Conservation (phyloP, 2,329 filamentous ascomycete species). For the Colletotrichum agaves region DNA sequence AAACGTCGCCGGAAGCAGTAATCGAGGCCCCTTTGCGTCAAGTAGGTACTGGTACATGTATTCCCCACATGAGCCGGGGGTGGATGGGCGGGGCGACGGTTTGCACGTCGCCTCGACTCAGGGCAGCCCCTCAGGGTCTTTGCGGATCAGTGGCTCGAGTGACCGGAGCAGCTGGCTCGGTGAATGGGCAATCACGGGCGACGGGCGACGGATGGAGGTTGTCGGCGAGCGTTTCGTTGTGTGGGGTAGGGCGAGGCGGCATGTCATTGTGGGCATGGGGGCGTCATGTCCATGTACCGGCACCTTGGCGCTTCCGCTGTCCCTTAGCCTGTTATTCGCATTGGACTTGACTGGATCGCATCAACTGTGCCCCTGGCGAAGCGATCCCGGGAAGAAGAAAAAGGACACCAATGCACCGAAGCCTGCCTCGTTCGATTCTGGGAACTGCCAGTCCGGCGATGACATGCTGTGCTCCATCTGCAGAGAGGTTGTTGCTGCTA, state of each 20-base stretch:
- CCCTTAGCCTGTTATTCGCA: slow-evolving; percentile 30
- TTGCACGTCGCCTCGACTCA: slow-evolving; percentile 30
- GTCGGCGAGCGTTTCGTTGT: slow-evolving; percentile 33
- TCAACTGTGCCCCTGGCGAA: slow-evolving; percentile 27
- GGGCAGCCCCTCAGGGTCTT: slow-evolving; percentile 27
- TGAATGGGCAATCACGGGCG: slow-evolving; percentile 17
- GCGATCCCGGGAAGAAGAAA: slow-evolving; percentile 26
- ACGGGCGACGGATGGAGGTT: slow-evolving; percentile 9
- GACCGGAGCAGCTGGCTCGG: slow-evolving; percentile 33
- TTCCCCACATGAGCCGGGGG: slow-evolving; percentile 15
- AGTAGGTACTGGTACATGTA: slow-evolving; percentile 28
- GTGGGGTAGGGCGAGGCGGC: slow-evolving; percentile 31
- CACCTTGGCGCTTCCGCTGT: slow-evolving; percentile 11
- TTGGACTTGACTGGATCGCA: slow-evolving; percentile 36
- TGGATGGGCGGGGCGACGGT: not conserved
- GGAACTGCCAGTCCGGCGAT: slow-evolving; percentile 17
- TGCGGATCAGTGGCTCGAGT: slow-evolving; percentile 38
- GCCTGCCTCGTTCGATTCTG: slow-evolving; percentile 30
- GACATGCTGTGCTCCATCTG: slow-evolving; percentile 34
- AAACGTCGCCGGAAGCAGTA: slow-evolving; percentile 32
- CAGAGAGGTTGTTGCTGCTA: not conserved
- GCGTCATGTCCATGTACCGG: slow-evolving; percentile 15
- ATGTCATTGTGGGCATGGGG: slow-evolving; percentile 29
- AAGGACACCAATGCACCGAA: slow-evolving; percentile 29
- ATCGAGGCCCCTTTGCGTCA: slow-evolving; percentile 13